Evolutionary conservation across 179 eudicot genomes (phyloP).

Genomic region (Amaranthus tricolor): DNA sequence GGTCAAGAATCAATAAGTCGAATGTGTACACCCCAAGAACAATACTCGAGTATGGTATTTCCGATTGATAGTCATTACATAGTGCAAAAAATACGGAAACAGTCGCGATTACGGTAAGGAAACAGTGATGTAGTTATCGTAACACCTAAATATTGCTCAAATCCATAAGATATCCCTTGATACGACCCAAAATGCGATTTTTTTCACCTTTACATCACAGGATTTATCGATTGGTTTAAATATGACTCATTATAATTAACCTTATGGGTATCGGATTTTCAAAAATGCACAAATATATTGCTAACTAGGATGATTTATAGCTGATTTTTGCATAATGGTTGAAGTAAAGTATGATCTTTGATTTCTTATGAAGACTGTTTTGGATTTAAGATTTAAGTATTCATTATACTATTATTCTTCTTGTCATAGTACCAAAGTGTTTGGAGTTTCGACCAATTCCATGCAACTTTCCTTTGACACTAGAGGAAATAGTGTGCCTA

Average conservation of each 20-base stretch:
- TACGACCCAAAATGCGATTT: too few relatives aligned
- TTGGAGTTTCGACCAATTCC: conserved; percentile 90
- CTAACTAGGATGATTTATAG: neutral
- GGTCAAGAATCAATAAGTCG: neutral
- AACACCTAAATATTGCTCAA: too few relatives aligned
- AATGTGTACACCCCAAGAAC: neutral
- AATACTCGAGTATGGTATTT: neutral
- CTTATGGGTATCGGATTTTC: neutral
- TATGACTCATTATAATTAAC: too few relatives aligned
- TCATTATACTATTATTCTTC: conserved; percentile 5
- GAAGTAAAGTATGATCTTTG: too few relatives aligned
- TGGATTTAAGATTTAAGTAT: neutral
- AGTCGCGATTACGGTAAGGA: too few relatives aligned
- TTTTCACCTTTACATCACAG: too few relatives aligned
- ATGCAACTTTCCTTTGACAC: conserved; percentile 90
- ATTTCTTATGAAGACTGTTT: too few relatives aligned
- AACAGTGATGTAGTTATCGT: too few relatives aligned
- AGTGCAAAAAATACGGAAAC: too few relatives aligned
- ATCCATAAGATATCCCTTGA: too few relatives aligned
- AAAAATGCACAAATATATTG: neutral
- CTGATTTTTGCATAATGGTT: neutral
- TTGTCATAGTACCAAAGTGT: conserved; percentile 56
- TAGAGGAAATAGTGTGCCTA: conserved; percentile 81
- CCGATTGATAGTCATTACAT: too few relatives aligned
- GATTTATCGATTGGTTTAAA: too few relatives aligned